These are phyloP conservation scores for Kondoa subrosea DNA, from an alignment of 768 basidiomycete genomes.

Conservation along the genomic window DNA sequence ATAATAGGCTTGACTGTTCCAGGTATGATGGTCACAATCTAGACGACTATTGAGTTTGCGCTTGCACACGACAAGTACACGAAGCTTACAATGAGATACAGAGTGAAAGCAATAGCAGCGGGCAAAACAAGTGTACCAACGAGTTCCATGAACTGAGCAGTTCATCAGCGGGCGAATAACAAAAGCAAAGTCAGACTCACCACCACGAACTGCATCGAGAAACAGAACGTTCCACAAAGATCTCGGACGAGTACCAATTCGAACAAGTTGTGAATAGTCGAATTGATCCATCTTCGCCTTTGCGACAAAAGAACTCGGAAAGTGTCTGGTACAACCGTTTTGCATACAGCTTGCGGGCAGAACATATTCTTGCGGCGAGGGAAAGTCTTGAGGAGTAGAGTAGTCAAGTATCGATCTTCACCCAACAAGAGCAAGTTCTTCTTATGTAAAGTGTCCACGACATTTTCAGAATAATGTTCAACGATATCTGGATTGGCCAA, in stretches of 20 bases:
- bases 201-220: constrained; percentile 98
- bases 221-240: constrained; percentile 99
- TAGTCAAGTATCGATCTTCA: constrained; percentile 97
- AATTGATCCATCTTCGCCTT: constrained; percentile 98
- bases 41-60: not conserved
- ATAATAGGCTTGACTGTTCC: constrained; percentile 54
- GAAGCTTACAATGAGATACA: constrained; percentile 39
- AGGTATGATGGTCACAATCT: constrained; percentile 62
- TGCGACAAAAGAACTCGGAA: constrained; percentile 86
- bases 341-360: constrained; percentile 96
- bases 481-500: constrained; percentile 97
- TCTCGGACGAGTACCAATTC: constrained; percentile 87
- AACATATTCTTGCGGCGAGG: constrained; percentile 98
- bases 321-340: constrained; percentile 93
- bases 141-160: constrained; percentile 64
- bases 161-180: not conserved
- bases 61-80: not conserved
- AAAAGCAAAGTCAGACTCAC: too few relatives aligned
- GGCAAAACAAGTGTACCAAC: constrained; percentile 90
- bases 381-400: constrained; percentile 96
- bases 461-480: constrained; percentile 97
- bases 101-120: constrained; percentile 90
- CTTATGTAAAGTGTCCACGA: constrained; percentile 98
- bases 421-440: constrained; percentile 93
- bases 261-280: constrained; percentile 92